Evolutionary conservation across 768 basidiomycete species (phyloP), one percentile per base, ranked within the genome.

Genomic region (Rhodotorula paludigena): DNA sequence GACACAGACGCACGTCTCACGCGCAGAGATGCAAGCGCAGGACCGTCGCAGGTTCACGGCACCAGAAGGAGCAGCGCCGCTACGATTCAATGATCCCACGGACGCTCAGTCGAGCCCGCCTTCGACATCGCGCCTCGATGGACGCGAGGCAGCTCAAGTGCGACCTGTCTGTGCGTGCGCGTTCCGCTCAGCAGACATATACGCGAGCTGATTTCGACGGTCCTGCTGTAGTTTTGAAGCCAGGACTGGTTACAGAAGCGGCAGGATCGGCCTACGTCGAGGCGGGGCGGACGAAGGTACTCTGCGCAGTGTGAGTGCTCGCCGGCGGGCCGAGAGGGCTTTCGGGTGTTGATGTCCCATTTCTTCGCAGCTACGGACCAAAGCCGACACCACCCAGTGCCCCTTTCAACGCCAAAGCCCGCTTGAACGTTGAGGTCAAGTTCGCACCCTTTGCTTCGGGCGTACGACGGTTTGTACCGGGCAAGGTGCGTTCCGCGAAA

Each of bases 201-300:
- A 52, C 56, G 57, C 58, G 61, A 36, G 38, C 47, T 57, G 52
- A 52, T 23, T 64, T 32, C 39, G 0, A 7, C 62, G 65, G 63
- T 49, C 54, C 55, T 59, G 58, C 42, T n/a, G 54, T 70, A 99
- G 93, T 90, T 79, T 80, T 99, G 55, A 87, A 92, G 77, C 86
- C 90, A 36, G 92, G 92, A 15, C 80, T 98, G 21, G 91, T 96
- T 60, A 88, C 81, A 68, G 92, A 96, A 79, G 94, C 96, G 1
- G 93, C 92, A 76, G 96, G 96, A 3, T 96, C 92, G 25, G 92
- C 92, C 18, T 99, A 98, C 77, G 89, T 99, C 73, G 96, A 99
- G 80, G 89, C 88, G 2, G 88, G 89, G 63, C 84, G 84, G 62
- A 89, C 90, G 0, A 99, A 99, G 80, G 86, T 99, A 70, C 92